A percentile compares a stretch with the other conserved stretches of the same genome.
These are phyloP conservation scores for Lepiota subincarnata DNA, from an alignment of 768 basidiomycete species.

Conservation along the genomic window DNA sequence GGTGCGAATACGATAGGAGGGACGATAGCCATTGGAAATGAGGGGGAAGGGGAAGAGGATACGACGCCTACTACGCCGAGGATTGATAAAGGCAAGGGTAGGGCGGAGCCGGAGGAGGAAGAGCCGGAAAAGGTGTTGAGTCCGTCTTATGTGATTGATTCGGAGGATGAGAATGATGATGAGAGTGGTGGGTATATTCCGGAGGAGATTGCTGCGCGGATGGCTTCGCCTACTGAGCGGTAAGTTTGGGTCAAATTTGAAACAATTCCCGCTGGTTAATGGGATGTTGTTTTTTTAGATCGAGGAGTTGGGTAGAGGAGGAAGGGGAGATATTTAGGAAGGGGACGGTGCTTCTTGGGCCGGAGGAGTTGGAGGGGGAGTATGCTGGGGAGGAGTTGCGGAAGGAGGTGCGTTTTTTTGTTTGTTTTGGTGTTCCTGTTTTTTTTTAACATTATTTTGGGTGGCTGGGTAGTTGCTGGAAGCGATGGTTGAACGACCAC, in stretches of 20 bases:
- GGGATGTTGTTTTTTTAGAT: conserved; percentile 34
- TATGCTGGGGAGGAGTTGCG: conserved; percentile 87
- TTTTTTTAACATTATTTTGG: neutral
- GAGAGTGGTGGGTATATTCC: conserved; percentile 36
- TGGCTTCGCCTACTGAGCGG: conserved; percentile 45
- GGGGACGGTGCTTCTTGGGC: conserved; percentile 72
- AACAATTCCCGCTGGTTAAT: neutral
- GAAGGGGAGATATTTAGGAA: conserved; percentile 97
- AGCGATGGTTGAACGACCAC: conserved; percentile 83
- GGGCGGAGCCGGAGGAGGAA: conserved; percentile 65
- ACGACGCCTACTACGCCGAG: conserved; percentile 51
- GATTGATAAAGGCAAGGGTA: conserved; percentile 76
- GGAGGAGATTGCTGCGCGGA: conserved; percentile 32
- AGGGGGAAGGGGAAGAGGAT: conserved; percentile 28
- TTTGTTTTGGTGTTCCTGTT: conserved; percentile 1
- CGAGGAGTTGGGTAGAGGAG: conserved; percentile 82
- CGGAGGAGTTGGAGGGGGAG: conserved; percentile 87
- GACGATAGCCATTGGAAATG: conserved; percentile 11
- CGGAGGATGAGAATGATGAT: conserved; percentile 57
- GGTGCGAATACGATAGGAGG: neutral
- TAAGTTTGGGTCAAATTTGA: conserved; percentile 30
- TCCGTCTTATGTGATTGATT: conserved; percentile 52
- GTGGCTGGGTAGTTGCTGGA: conserved; percentile 58
- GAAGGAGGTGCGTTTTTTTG: conserved; percentile 51
- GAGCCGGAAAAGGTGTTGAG: conserved; percentile 68